These are phyloP conservation scores for Zopfochytrium polystomum DNA, from an alignment of 371 early-diverging fungal genomes.

Conservation along the genomic window DNA sequence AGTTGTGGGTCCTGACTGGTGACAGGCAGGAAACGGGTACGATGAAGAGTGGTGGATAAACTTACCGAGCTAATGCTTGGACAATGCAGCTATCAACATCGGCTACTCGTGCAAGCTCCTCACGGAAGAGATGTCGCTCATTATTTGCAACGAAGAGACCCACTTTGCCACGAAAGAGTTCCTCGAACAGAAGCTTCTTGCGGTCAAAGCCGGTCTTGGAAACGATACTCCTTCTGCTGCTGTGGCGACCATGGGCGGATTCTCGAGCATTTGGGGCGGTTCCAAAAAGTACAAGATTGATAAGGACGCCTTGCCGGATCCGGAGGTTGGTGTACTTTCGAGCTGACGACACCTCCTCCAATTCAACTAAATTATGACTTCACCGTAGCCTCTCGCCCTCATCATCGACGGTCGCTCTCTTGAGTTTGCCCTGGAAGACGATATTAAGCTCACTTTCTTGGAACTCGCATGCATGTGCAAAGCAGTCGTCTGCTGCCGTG, in stretches of 20 bases:
- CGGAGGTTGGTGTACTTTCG: conserved; percentile 26
- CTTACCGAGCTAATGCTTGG: too few species aligned
- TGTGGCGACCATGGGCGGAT: too few species aligned
- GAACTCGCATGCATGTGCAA: conserved; percentile 69
- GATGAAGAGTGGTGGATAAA: too few species aligned
- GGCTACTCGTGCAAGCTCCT: conserved; percentile 83
- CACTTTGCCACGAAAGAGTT: conserved; percentile 58
- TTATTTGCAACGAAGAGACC: conserved; percentile 62
- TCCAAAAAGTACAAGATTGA: conserved; percentile 24
- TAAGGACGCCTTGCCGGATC: conserved; percentile 27
- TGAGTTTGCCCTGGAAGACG: conserved; percentile 55
- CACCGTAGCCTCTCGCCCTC: conserved; percentile 52
- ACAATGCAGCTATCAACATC: conserved; percentile 90
- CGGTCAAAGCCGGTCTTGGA: conserved; percentile 32
- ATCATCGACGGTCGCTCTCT: conserved; percentile 81
- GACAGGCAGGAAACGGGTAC: conserved; percentile 99
- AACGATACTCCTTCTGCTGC: too few species aligned
- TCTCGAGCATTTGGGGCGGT: conserved; percentile 14
- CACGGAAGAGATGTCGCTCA: conserved; percentile 90
- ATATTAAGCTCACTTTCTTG: conserved; percentile 53
- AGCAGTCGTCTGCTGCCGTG: conserved; percentile 96
- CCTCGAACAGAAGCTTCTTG: conserved; percentile 50
- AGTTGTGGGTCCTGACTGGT: conserved; percentile 98
- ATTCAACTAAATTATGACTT: background rate
- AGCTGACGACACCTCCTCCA: background rate